Evolutionary conservation across 176 grass and related monocot genomes (phyloP), one percentile per base, ranked within the genome.

Genomic region (Paspalum vaginatum): DNA sequence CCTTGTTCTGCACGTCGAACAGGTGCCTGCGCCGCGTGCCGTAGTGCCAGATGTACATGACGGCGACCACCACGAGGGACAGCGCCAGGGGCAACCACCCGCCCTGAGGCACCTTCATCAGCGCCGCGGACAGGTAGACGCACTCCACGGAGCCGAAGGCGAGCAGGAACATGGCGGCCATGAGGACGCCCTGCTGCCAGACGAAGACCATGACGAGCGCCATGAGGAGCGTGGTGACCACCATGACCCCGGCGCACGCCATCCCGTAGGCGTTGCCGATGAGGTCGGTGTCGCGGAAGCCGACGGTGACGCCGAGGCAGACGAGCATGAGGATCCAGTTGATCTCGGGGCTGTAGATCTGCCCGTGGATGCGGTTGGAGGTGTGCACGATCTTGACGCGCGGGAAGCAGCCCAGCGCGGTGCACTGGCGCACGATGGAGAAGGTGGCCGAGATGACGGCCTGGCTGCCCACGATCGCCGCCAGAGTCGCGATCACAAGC

Each of bases 31-130:
- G 40, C 6, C 48, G 70, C 8, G 88, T 88, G 58, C 91, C 91
- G 67, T 94, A 94, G 85, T 94, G 85, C 91, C 91, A 94, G 20
- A 88, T 70, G 70, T 94, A 91, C 91, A 94, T 94, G 64, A 88
- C 74, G 16, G 68, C 61, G 50, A 94, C 87, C 58, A 94, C 61
- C 37, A 88, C 67, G 7, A 94, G 52, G 0, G 91, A 85, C 0
- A 90, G 88, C 15, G 68, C 86, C 26, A 94, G 78, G 12, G 91
- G 91, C 13, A 83, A 63, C 88, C 91, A 94, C 12, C 88, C 88
- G 58, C 91, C 91, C 63, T 91, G 85, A 4, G 91, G 88, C 72
- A 94, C 78, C 63, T 94, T 94, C 47, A 91, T 85, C 37, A 91
- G 4, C 20, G 88, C 66, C 8, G 91, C 86, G 8, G 88, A 91